phyloP scores from a whole-genome alignment of 2,329 filamentous ascomycete species.

The Neoscytalidium dimidiatum region DNA sequence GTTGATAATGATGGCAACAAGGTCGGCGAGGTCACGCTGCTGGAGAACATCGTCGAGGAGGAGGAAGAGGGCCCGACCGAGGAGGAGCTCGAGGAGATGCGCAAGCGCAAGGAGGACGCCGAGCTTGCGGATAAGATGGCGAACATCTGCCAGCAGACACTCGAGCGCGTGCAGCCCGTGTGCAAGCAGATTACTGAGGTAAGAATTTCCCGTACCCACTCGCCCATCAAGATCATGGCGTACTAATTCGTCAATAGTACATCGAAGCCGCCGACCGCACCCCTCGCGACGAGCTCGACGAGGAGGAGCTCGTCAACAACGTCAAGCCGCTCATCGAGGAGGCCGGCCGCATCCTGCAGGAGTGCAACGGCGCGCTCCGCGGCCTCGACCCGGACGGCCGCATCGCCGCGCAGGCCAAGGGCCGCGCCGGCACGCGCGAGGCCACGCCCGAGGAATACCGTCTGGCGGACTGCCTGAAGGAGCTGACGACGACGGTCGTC shows the following conservation, averaged over 20 bases:
- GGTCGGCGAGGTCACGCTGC: slow-evolving; percentile 63
- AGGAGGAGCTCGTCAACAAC: slow-evolving; percentile 82
- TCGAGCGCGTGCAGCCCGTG: slow-evolving; percentile 82
- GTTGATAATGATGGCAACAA: slow-evolving; percentile 61
- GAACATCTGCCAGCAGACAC: slow-evolving; percentile 70
- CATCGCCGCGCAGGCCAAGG: slow-evolving; percentile 83
- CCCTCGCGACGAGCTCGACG: slow-evolving; percentile 83
- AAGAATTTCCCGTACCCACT: slow-evolving; percentile 35
- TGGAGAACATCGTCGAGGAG: slow-evolving; percentile 63
- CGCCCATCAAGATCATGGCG: neutral
- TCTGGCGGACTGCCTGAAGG: slow-evolving; percentile 82
- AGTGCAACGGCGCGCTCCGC: slow-evolving; percentile 83
- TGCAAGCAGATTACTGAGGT: slow-evolving; percentile 83
- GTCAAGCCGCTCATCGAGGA: slow-evolving; percentile 90
- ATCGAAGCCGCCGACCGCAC: slow-evolving; percentile 80
- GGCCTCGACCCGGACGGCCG: slow-evolving; percentile 86
- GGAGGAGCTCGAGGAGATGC: slow-evolving; percentile 50
- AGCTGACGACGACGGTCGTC: slow-evolving; percentile 78
- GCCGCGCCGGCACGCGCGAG: slow-evolving; percentile 72
- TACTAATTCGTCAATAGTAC: slow-evolving; percentile 52
- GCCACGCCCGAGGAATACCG: slow-evolving; percentile 81
- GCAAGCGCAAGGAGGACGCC: slow-evolving; percentile 60
- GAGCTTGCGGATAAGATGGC: slow-evolving; percentile 79
- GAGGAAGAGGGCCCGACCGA: slow-evolving; percentile 49
- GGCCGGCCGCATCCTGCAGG: slow-evolving; percentile 76